These are phyloP conservation scores for Suillus alpinus DNA, from an alignment of 768 basidiomycete species.

Conservation along the genomic window DNA sequence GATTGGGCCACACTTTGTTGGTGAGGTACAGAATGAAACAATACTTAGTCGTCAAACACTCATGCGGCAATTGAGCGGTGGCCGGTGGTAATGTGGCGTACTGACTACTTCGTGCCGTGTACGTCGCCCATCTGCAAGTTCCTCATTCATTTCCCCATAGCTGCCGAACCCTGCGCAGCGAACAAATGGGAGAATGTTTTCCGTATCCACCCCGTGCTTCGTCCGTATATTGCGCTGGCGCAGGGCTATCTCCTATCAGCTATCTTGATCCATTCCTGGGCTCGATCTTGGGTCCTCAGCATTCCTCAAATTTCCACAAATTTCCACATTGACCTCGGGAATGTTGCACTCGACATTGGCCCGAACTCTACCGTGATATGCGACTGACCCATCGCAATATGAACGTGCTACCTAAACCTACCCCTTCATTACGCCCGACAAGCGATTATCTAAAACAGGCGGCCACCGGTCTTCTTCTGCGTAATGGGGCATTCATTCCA, in stretches of 20 bases:
- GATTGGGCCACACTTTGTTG: constrained; percentile 6
- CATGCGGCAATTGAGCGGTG: constrained; percentile 11
- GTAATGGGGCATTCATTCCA: background rate
- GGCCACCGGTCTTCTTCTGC: background rate
- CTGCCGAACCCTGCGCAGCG: constrained; percentile 12
- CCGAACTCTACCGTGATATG: constrained; percentile 14
- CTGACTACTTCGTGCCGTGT: constrained; percentile 16
- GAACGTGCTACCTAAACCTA: constrained; percentile 8
- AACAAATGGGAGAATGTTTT: constrained; percentile 18
- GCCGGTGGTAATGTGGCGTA: constrained; percentile 15
- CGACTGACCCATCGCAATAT: constrained; percentile 12
- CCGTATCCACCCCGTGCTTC: constrained; percentile 15
- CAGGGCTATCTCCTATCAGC: constrained; percentile 11
- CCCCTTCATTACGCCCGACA: constrained; percentile 1
- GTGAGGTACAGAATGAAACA: constrained; percentile 4
- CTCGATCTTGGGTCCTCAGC: constrained; percentile 8
- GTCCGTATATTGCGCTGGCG: constrained; percentile 8
- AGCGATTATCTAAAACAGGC: constrained; percentile 2
- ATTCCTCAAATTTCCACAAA: constrained; percentile 14
- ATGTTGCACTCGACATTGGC: constrained; percentile 6
- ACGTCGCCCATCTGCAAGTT: constrained; percentile 9
- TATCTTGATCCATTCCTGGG: constrained; percentile 12
- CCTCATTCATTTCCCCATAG: constrained; percentile 19
- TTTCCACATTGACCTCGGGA: constrained; percentile 5
- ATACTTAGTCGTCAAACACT: constrained; percentile 1